These are phyloP conservation scores for Imleria badia DNA, from an alignment of 768 basidiomycete genomes.

Conservation along the genomic window DNA sequence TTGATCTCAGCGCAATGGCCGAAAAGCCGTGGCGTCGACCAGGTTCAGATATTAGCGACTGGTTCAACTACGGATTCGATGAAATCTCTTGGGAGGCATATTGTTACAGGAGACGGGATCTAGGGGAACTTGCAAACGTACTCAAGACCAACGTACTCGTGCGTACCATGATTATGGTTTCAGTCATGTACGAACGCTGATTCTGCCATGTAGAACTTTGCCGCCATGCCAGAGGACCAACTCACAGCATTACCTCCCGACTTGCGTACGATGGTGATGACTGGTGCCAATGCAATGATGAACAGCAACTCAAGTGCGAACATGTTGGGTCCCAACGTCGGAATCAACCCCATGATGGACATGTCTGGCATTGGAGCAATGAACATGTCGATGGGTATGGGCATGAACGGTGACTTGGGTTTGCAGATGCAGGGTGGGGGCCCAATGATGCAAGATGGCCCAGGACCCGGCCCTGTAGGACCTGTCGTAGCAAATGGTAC, in stretches of 20 bases:
- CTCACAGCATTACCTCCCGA: conserved; percentile 76
- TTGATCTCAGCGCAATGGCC: conserved; percentile 69
- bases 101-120: conserved; percentile 76
- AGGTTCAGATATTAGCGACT: conserved; percentile 92
- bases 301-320: conserved; percentile 50
- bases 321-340: conserved; percentile 52
- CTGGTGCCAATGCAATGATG: conserved; percentile 78
- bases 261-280: conserved; percentile 85
- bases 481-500: conserved; percentile 38
- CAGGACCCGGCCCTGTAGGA: conserved; percentile 32
- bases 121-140: conserved; percentile 76
- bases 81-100: conserved; percentile 96
- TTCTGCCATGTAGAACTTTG: conserved; percentile 57
- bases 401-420: conserved; percentile 66
- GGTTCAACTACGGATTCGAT: conserved; percentile 99
- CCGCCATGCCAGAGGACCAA: conserved; percentile 81
- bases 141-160: conserved; percentile 84
- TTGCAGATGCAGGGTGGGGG: conserved; percentile 49
- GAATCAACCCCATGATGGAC: conserved; percentile 76
- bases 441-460: conserved; percentile 56
- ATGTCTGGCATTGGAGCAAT: conserved; percentile 64
- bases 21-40: conserved; percentile 92
- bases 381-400: conserved; percentile 55
- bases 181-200: conserved; percentile 1
- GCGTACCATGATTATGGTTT: conserved; percentile 29